Evolutionary conservation across 768 basidiomycete species (phyloP), one percentile per base, ranked within the genome.

Genomic region (Mrakia frigida): DNA sequence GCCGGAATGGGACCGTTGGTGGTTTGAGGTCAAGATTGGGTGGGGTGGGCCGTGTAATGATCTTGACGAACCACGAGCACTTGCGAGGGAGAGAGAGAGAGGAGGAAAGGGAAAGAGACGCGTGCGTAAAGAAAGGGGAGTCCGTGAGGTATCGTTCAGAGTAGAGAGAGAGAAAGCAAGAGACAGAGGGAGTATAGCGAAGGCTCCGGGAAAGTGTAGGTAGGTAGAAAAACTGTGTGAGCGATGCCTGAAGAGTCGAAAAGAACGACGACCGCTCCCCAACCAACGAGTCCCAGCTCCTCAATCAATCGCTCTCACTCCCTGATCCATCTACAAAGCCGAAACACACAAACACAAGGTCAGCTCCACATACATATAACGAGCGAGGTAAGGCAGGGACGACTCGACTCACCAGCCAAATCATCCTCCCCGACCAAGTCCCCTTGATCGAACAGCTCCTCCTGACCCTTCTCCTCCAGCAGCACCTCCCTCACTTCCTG

Each of bases 391-490:
- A 33, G 10, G 43, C 25, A 50, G 39, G 18, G 52, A 28, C 21
- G 53, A 50, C 9, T 2, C 70, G 18, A 74, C 50, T 50, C 43
- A 74, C 73, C 53, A 11, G 73, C 60, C 61, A 63, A 33, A 43
- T 74, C 73, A 31, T 60, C 59, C 67, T 75, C 74, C 13, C 53
- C 74, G 5, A 70, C 74, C 9, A 75, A 13, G 31, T 75, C 74
- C 16, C 74, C 69, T 46, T 25, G 31, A 39, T 75, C 74, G 39
- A 75, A 75, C 52, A 75, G 28, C 25, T 70, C 69, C 33, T 59
- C 53, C 21, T 14, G 41, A 23, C 74, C 74, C 37, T 39, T 35
- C 77, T 78, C 68, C n/a, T 70, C 73, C n/a, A 70, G 35, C 28
- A 78, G 33, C 13, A 74, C 37, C 23, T 67, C 63, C 25, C 61